Conservation (phyloP, 768 basidiomycete species). For the Imleria badia region DNA sequence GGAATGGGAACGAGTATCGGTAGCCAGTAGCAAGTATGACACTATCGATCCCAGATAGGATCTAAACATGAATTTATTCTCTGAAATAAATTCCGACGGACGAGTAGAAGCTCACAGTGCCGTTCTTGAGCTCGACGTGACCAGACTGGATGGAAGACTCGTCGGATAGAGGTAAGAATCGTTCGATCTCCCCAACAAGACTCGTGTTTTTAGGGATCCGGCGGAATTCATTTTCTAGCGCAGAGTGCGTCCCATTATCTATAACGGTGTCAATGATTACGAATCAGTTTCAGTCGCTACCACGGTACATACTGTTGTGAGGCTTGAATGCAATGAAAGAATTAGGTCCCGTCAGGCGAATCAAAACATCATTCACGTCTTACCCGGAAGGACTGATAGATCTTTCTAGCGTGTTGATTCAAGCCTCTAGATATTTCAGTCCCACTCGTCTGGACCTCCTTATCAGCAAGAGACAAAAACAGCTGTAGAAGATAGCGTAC, state of each 20-base stretch:
- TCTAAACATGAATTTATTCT: background rate
- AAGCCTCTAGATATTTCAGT: slow-evolving; percentile 14
- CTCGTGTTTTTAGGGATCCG: slow-evolving; percentile 13
- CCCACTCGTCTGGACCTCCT: background rate
- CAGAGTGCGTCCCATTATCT: background rate
- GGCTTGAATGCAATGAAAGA: background rate
- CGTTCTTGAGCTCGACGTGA: slow-evolving; percentile 13
- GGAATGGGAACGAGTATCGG: no score
- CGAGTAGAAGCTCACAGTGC: slow-evolving; percentile 1
- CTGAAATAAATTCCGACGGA: background rate
- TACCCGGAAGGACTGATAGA: no score
- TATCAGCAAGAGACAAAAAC: background rate
- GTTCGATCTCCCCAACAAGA: slow-evolving; percentile 12
- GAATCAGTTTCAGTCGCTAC: background rate
- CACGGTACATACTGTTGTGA: background rate
- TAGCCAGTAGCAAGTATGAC: no score
- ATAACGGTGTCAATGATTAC: background rate
- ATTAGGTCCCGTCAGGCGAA: background rate
- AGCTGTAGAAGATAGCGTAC: background rate
- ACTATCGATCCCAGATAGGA: background rate
- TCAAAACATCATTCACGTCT: background rate
- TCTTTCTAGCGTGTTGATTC: no score
- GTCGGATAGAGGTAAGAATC: slow-evolving; percentile 2
- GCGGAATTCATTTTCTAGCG: background rate
- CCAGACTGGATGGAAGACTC: slow-evolving; percentile 13